Evolutionary conservation across 495 filamentous ascomycete genomes (phyloP).

Genomic region (Cercophora newfieldiana): DNA sequence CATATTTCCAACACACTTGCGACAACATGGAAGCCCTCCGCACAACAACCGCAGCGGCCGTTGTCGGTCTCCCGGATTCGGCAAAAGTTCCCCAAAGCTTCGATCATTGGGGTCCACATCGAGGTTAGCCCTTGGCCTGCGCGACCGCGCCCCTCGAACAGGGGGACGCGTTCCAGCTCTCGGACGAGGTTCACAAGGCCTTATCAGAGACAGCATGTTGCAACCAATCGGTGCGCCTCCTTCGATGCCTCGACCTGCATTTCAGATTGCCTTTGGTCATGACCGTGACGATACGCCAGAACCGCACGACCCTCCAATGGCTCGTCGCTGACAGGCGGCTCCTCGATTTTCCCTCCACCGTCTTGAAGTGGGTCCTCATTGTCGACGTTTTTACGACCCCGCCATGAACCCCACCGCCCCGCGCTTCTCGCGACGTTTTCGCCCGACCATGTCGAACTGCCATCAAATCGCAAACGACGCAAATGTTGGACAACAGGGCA

Average conservation of each 20-base stretch:
- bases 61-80: background rate
- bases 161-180: background rate
- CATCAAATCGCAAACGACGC: background rate
- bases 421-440: background rate
- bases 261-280: background rate
- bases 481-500: too few species aligned
- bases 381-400: background rate
- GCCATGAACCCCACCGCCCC: constrained; percentile 6
- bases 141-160: too few species aligned
- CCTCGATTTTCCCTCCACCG: background rate
- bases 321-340: background rate
- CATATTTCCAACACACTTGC: background rate
- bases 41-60: background rate
- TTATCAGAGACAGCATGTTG: background rate
- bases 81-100: background rate
- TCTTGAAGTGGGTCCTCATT: background rate
- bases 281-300: background rate
- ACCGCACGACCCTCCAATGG: background rate
- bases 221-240: background rate
- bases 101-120: too few species aligned
- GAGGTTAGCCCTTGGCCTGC: too few species aligned
- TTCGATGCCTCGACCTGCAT: background rate
- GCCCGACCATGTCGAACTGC: background rate
- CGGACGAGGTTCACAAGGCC: background rate
- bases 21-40: background rate